phyloP scores from a whole-genome alignment of 139 green algal species.

The Prasinococcaceae sp. region DNA sequence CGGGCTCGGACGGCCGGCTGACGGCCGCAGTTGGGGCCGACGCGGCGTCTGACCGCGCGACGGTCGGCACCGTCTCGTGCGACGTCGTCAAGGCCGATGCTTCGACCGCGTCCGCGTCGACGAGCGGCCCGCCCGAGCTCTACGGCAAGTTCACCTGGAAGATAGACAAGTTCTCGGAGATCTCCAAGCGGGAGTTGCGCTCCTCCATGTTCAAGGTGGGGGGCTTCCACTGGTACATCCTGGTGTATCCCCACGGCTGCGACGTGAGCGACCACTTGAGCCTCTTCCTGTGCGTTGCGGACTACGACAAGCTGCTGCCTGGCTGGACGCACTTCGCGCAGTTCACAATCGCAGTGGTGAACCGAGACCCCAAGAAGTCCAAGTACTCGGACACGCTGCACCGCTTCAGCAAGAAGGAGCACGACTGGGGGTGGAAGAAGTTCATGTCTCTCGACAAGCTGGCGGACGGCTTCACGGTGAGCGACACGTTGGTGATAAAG shows the following conservation, averaged over 20 bases:
- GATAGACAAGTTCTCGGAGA: conserved; percentile 85
- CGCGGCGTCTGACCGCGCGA: no score
- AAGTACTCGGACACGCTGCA: conserved; percentile 98
- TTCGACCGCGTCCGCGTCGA: no score
- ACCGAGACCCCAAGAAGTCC: conserved; percentile 93
- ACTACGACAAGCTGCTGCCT: conserved; percentile 97
- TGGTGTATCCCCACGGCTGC: conserved; percentile 93
- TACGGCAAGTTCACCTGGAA: conserved; percentile 98
- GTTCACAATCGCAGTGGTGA: conserved; percentile 98
- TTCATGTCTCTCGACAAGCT: conserved; percentile 88
- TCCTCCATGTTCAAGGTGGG: conserved; percentile 86
- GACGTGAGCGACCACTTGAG: conserved; percentile 96
- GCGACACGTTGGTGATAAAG: conserved; percentile 90
- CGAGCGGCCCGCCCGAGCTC: conserved; percentile 60
- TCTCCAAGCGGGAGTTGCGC: conserved; percentile 82
- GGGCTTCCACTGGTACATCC: conserved; percentile 91
- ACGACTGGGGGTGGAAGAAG: conserved; percentile 99
- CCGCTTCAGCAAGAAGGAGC: conserved; percentile 99
- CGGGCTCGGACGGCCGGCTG: no score
- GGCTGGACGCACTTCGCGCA: conserved; percentile 96
- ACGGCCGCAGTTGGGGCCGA: no score
- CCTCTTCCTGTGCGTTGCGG: conserved; percentile 93
- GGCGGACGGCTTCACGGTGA: conserved; percentile 80
- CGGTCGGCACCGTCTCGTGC: no score
- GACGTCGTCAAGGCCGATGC: no score